Evolutionary conservation across 805 yeast genomes (phyloP).

Genomic region (Candida maris): DNA sequence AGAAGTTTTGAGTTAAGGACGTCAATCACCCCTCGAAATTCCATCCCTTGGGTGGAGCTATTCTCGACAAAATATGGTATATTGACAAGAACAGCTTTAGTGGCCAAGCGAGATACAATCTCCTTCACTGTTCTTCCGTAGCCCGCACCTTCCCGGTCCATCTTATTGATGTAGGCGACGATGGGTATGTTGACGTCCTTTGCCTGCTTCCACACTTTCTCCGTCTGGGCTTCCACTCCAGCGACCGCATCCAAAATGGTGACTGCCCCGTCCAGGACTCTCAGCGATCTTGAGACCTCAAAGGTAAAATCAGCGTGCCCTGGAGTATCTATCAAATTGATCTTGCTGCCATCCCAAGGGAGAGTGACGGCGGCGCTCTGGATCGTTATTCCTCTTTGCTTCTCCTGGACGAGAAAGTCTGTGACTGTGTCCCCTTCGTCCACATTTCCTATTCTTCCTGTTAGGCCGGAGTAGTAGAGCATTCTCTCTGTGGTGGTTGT

Average conservation of each 20-base stretch:
- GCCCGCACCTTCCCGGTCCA: slow-evolving; percentile 97
- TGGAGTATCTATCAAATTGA: slow-evolving; percentile 93
- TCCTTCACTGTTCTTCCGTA: slow-evolving; percentile 87
- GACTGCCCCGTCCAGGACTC: slow-evolving; percentile 93
- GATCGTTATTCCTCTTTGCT: slow-evolving; percentile 91
- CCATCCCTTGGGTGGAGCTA: slow-evolving; percentile 30
- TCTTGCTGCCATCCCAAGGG: slow-evolving; percentile 68
- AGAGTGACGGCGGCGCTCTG: slow-evolving; percentile 94
- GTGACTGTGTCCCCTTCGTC: slow-evolving; percentile 97
- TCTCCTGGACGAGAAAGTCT: slow-evolving; percentile 84
- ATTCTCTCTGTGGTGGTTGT: slow-evolving; percentile 96
- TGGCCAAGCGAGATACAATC: slow-evolving; percentile 67
- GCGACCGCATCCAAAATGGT: slow-evolving; percentile 93
- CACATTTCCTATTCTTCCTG: slow-evolving; percentile 80
- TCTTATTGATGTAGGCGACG: slow-evolving; percentile 81
- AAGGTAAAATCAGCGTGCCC: slow-evolving; percentile 98
- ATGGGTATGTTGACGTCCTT: slow-evolving; percentile 62
- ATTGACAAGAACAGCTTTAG: slow-evolving; percentile 71
- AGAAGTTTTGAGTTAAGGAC: slow-evolving; percentile 60
- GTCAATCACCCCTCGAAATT: slow-evolving; percentile 73
- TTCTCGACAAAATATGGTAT: slow-evolving; percentile 65
- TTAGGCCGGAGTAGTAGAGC: slow-evolving; percentile 85
- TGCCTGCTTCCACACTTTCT: slow-evolving; percentile 94
- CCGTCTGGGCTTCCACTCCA: slow-evolving; percentile 98
- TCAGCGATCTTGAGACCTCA: slow-evolving; percentile 83